Conservation (phyloP, 805 yeast species). For the Blastobotrys chiropterorum region DNA sequence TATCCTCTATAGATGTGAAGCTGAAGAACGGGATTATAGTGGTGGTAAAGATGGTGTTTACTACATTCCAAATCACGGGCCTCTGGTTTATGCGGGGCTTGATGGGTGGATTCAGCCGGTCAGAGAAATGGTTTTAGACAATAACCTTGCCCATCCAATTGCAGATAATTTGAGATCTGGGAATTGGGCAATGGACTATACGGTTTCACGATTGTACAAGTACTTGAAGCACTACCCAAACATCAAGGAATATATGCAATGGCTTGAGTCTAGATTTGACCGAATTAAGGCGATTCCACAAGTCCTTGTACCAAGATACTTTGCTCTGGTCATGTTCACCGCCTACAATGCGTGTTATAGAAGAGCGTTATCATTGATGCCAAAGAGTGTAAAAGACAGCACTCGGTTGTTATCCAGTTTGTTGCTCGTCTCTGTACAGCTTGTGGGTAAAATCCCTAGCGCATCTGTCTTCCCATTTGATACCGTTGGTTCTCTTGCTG, state of each 20-base stretch:
- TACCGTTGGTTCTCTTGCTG: constrained; percentile 72
- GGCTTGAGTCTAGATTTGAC: constrained; percentile 63
- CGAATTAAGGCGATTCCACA: constrained; percentile 65
- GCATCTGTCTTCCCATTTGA: constrained; percentile 68
- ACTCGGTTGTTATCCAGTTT: constrained; percentile 74
- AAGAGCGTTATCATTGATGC: constrained; percentile 54
- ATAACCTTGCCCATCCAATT: constrained; percentile 79
- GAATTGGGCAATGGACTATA: constrained; percentile 81
- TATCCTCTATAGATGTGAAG: constrained; percentile 68
- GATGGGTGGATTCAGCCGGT: constrained; percentile 86
- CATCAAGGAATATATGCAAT: constrained; percentile 51
- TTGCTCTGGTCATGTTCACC: constrained; percentile 72
- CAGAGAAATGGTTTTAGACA: constrained; percentile 52
- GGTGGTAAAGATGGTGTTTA: constrained; percentile 69
- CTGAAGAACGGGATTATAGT: constrained; percentile 81
- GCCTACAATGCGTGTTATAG: constrained; percentile 78
- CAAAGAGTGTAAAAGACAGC: constrained; percentile 48
- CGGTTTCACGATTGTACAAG: constrained; percentile 53
- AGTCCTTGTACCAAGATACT: constrained; percentile 79
- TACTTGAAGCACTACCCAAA: constrained; percentile 43
- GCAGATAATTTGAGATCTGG: constrained; percentile 79
- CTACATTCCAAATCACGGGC: constrained; percentile 65
- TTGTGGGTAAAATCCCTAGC: constrained; percentile 67
- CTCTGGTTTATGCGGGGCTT: constrained; percentile 77
- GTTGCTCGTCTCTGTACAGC: constrained; percentile 77